Base-by-base conservation (phyloP, 2,329 filamentous ascomycete species). In the Nothomitra cinnamomea region DNA sequence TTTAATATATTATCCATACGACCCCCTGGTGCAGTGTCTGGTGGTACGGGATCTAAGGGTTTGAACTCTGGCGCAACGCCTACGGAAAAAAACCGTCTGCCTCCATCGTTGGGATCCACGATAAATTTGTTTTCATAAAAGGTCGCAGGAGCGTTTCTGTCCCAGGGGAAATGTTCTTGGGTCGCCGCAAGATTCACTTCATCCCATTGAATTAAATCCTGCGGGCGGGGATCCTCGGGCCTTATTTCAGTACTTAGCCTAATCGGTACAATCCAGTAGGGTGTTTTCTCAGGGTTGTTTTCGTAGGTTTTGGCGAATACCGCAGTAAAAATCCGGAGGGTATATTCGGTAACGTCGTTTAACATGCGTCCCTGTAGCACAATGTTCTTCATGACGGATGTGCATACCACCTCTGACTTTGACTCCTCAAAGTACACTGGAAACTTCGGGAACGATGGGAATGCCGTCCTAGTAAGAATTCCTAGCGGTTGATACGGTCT, bases 271-370 rank as follows among this genome's bases (percentile, higher is more conserved):
- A 95, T 62, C 70, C 88, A 95, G 65, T 95, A 98, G 0, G 88
- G 83, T 64, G 95, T 76, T 25, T 82, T 79, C 0, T 73, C 66
- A 0, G 72, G 60, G 15, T 79, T 72, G 0, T 77, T 70, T 50
- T 85, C 79, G 61, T 87, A 98, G 2, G 74, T 73, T 65, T 98
- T 98, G 65, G 88, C 90, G 69, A 95, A 96, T 0, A 95, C 71
- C 59, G 96, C 87, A 15, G 78, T 70, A 65, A 94, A 95, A 0
- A 94, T 66, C 3, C 76, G 74, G 41, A 94, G 68, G 0, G 86
- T 95, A 63, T 92, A 94, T 0, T 65, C 66, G 0, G 79, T 80
- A n/a, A 96, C 64, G 1, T 70, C 64, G 0, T 75, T 66, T 0
- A 87, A 58, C 1, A 72, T 62, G 0, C 68, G 61, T 0, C 69